Conservation (phyloP, 768 basidiomycete species). For the Collybia sordida region DNA sequence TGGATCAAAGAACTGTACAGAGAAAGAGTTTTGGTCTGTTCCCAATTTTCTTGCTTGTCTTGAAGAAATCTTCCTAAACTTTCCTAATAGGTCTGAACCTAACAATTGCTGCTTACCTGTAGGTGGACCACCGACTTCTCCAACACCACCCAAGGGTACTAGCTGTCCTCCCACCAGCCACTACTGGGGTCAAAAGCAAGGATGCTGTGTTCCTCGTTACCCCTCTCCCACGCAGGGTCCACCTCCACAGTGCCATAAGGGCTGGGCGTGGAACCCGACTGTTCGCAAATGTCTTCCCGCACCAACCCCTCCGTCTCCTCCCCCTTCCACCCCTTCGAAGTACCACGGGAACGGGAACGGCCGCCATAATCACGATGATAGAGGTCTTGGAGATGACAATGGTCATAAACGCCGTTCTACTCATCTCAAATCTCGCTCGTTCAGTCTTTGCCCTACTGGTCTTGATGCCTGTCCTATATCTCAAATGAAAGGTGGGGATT, state of each 20-base stretch:
- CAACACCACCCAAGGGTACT: constrained; percentile 42
- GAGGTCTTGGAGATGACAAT: constrained; percentile 13
- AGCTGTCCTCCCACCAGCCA: constrained; percentile 45
- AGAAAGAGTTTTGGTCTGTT: constrained; percentile 33
- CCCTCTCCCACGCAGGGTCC: constrained; percentile 38
- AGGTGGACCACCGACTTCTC: constrained; percentile 33
- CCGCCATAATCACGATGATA: constrained; percentile 3
- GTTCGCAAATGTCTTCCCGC: constrained; percentile 41
- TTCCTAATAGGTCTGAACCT: constrained; percentile 26
- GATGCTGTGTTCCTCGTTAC: constrained; percentile 53
- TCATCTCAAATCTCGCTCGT: constrained; percentile 33
- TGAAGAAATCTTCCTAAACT: constrained; percentile 21
- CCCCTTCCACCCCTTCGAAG: constrained; percentile 36
- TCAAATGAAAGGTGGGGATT: constrained; percentile 39
- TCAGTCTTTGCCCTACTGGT: constrained; percentile 49
- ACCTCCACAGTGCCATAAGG: constrained; percentile 48
- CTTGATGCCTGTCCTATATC: constrained; percentile 58
- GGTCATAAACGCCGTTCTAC: constrained; percentile 10
- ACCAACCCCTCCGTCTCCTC: constrained; percentile 29
- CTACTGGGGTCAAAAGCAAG: constrained; percentile 47
- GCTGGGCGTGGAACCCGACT: constrained; percentile 44
- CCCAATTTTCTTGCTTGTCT: background rate
- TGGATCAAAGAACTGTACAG: constrained; percentile 21
- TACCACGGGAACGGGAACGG: constrained; percentile 13
- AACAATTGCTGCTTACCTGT: constrained; percentile 42